Percentiles rank a stretch among this genome's conserved stretches.
Evolutionary conservation across 208 protist genomes (phyloP).

Genomic region (Leishmania gerbilli): DNA sequence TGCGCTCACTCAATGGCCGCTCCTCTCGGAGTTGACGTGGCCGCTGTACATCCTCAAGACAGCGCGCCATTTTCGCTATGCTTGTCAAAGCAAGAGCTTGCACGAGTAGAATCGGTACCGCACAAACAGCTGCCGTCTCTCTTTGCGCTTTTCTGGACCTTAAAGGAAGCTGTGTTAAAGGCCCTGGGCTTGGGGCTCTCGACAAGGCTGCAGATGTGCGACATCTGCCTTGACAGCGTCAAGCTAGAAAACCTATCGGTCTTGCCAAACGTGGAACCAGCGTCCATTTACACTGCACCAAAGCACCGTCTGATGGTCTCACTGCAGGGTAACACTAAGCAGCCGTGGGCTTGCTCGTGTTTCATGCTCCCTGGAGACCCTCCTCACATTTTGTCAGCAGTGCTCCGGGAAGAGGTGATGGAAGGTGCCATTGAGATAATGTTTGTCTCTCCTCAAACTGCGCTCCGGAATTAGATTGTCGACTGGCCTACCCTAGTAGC

Average conservation of each 20-base stretch:
- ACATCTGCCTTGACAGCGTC: constrained; percentile 13
- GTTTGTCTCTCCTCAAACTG: constrained; percentile 1
- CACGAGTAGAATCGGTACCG: not conserved
- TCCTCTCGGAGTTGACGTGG: constrained; percentile 35
- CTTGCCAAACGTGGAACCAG: not conserved
- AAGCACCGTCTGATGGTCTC: constrained; percentile 12
- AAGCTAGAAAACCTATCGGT: not conserved
- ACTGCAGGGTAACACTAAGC: constrained; percentile 5
- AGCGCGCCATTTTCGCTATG: not conserved
- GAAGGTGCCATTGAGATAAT: not conserved
- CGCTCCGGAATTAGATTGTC: not conserved
- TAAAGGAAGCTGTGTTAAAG: constrained; percentile 48
- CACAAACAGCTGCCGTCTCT: not conserved
- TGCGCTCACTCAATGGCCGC: constrained; percentile 2
- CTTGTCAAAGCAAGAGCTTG: not conserved
- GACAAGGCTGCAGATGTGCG: constrained; percentile 10
- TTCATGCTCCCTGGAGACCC: constrained; percentile 1
- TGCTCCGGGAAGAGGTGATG: not conserved
- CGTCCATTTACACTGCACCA: not conserved
- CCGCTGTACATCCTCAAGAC: not conserved
- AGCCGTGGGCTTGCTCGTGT: constrained; percentile 15
- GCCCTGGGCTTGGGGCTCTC: constrained; percentile 34
- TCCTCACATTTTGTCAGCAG: constrained; percentile 1
- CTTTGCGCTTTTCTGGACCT: constrained; percentile 33
- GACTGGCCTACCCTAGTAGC: not conserved